Evolutionary conservation across 2,329 filamentous ascomycete genomes (phyloP), one percentile per base, ranked within the genome.

Genomic region (Polychaeton citri): DNA sequence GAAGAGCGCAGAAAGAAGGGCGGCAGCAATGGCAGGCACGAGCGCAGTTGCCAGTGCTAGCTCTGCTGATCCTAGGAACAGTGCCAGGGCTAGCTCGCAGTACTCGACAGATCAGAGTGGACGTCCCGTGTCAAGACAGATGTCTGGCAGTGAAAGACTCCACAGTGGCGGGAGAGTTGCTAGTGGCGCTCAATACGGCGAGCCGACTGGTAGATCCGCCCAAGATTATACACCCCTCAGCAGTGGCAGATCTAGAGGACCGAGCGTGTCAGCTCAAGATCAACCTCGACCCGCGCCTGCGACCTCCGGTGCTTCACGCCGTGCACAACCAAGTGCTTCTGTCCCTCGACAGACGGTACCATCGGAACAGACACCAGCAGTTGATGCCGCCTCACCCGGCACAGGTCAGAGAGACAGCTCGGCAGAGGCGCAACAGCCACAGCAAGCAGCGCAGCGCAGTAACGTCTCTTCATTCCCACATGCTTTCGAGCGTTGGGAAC

Each of bases 401-500:
- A 32, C 12, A 12, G 43, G 16, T 32, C 46, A 39, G 38, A 26
- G 31, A 17, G 35, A 17, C 34, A 21, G n/a, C 32, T 19, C 38
- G 36, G 18, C 38, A 43, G 13, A 35, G 39, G 30, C n/a, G 35
- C 43, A 18, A 36, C 43, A 16, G 36, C 40, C 13, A 40, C 41
- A 19, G 36, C 46, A 33, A 34, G 41, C 32, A 6, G 39, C 38
- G 10, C 45, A 49, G 37, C 41, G 50, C 20, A 41, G 36, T n/a
- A 61, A 58, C 7, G 53, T 58, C 3, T 83, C 81, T 32, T 78
- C 79, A 0, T 96, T 98, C 46, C 90, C 90, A 1, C 90, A 96
- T 60, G 90, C 90, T 0, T 98, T 98, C 52, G 88, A 98, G 59
- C 74, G 90, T 41, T 98, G 90, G 90, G 90, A 98, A 57, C 88